phyloP scores from a whole-genome alignment of 148 eudicot genomes.

The Vaccinium macrocarpon region DNA sequence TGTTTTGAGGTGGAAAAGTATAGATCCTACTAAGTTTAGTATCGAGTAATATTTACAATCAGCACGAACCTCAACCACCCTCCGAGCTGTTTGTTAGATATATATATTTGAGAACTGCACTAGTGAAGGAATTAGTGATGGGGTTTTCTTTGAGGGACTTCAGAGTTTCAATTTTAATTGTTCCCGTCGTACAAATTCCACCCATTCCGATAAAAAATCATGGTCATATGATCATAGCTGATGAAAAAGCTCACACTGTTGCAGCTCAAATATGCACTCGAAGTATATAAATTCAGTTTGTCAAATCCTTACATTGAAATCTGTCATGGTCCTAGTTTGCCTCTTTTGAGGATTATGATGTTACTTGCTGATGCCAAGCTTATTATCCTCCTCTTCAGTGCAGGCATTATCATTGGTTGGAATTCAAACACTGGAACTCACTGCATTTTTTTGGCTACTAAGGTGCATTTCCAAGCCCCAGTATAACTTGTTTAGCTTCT shows the following conservation, averaged over 20 bases:
- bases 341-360: not conserved
- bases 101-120: not conserved
- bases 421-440: conserved; percentile 61
- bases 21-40: not conserved
- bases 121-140: not conserved
- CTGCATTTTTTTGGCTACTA: conserved; percentile 47
- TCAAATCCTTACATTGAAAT: not conserved
- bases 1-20: not conserved
- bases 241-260: not conserved
- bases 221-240: not conserved
- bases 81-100: not conserved
- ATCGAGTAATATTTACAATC: not conserved
- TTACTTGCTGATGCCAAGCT: conserved; percentile 17
- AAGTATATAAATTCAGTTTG: not conserved
- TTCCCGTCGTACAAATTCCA: too few species aligned
- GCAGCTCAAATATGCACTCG: not conserved
- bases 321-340: not conserved
- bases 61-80: not conserved
- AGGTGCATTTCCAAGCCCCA: conserved; percentile 47
- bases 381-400: conserved; percentile 12
- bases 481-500: conserved; percentile 35
- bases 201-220: not conserved
- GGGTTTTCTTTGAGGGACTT: not conserved
- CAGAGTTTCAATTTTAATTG: not conserved
- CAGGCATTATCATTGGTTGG: conserved; percentile 62